Conservation (phyloP, 305 asterid species). For the Fraxinus platypoda region DNA sequence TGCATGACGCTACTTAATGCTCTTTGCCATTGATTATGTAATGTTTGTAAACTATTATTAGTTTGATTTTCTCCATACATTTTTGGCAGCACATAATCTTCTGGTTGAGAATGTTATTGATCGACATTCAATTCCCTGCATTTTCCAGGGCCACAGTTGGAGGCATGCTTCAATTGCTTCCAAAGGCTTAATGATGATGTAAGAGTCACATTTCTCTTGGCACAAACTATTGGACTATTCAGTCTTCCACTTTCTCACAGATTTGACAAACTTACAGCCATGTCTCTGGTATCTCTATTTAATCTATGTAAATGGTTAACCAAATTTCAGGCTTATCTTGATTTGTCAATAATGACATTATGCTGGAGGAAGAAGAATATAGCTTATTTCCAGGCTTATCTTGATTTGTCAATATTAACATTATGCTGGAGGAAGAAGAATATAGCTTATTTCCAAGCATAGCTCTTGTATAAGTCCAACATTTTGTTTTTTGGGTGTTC, state of each 20-base stretch:
- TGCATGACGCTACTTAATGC: not conserved
- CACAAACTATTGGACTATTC: constrained; percentile 22
- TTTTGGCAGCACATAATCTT: constrained; percentile 33
- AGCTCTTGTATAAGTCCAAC: not conserved
- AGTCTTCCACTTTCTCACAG: constrained; percentile 27
- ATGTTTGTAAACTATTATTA: constrained; percentile 13
- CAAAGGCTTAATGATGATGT: constrained; percentile 32
- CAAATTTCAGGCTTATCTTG: constrained; percentile 16
- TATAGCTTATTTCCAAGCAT: not conserved
- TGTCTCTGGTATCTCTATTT: constrained; percentile 27
- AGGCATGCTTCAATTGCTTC: constrained; percentile 40
- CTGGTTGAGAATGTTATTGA: constrained; percentile 36
- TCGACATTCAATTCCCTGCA: constrained; percentile 37
- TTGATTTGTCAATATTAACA: not conserved
- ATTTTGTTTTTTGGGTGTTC: not conserved
- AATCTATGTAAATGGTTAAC: not conserved
- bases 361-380: constrained; percentile 1
- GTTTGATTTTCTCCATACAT: constrained; percentile 25
- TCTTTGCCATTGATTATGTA: constrained; percentile 13
- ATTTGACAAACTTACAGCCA: constrained; percentile 27
- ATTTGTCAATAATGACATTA: not conserved
- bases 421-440: constrained; percentile 3
- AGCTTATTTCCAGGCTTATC: not conserved
- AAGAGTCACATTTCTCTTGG: constrained; percentile 33
- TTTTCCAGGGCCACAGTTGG: constrained; percentile 62